Conservation (phyloP, 257 asterid species). For the Gentiana macrophylla region DNA sequence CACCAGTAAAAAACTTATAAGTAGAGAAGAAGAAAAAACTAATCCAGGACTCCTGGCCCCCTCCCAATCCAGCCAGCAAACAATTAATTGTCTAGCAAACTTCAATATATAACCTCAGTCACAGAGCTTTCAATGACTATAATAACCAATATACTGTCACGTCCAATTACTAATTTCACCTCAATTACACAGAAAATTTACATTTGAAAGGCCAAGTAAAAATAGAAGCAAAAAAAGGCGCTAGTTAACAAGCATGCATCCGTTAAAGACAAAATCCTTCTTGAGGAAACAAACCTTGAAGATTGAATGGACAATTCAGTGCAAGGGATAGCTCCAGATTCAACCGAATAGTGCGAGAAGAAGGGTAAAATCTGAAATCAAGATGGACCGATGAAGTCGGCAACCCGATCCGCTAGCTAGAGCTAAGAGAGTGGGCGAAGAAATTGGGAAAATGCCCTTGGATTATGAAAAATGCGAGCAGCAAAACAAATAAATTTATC, state of each 20-base stretch:
- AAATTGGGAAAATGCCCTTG: slow-evolving; percentile 4
- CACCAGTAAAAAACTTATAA: not conserved
- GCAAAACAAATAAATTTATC: not conserved
- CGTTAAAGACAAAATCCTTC: too few species aligned
- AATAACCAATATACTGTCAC: not conserved
- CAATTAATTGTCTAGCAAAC: not conserved
- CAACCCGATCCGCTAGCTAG: slow-evolving; percentile 7
- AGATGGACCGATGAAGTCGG: not conserved
- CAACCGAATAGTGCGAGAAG: too few species aligned
- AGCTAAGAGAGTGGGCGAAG: slow-evolving; percentile 4
- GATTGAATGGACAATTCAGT: too few species aligned
- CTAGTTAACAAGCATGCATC: too few species aligned
- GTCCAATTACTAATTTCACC: too few species aligned
- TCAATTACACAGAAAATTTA: too few species aligned
- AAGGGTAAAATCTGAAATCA: not conserved
- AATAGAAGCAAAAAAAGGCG: too few species aligned
- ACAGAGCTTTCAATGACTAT: not conserved
- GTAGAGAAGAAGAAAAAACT: not conserved
- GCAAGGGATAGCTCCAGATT: too few species aligned
- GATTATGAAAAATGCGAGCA: not conserved
- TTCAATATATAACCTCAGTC: not conserved
- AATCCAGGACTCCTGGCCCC: not conserved
- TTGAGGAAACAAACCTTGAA: too few species aligned
- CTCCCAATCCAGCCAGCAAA: not conserved
- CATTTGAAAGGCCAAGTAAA: too few species aligned